Conservation (phyloP, 176 grass and related monocot species). For the Phoenix roebelenii region DNA sequence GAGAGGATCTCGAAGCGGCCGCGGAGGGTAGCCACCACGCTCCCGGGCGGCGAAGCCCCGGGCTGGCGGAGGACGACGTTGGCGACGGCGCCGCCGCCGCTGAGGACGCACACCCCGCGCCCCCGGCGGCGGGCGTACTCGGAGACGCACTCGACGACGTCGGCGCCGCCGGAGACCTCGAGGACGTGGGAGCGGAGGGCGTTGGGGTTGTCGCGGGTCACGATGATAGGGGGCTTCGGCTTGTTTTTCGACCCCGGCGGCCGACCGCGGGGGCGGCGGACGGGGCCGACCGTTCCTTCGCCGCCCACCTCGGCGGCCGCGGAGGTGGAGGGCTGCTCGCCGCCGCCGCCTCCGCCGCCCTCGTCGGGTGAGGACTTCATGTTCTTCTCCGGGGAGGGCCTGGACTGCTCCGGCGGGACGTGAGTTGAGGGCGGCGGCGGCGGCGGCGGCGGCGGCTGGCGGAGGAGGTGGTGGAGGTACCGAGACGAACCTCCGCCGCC, state of each 20-base stretch:
- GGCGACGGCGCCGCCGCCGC: constrained; percentile 63
- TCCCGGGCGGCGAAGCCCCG: constrained; percentile 63
- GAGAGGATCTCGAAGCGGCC: constrained; percentile 95
- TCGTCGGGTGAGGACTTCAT: constrained; percentile 34
- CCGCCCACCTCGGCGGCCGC: constrained; percentile 32
- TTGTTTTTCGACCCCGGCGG: constrained; percentile 88
- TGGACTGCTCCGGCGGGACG: constrained; percentile 52
- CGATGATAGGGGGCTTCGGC: constrained; percentile 84
- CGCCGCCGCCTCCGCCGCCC: not conserved
- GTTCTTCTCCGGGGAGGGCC: constrained; percentile 7
- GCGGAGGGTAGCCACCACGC: constrained; percentile 78
- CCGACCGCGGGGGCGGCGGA: constrained; percentile 69
- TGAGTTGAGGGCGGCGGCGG: constrained; percentile 48
- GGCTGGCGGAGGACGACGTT: constrained; percentile 80
- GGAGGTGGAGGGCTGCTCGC: constrained; percentile 70
- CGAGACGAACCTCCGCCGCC: constrained; percentile 11
- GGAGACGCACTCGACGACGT: constrained; percentile 78
- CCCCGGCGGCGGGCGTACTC: constrained; percentile 83
- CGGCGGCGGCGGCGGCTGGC: constrained; percentile 36
- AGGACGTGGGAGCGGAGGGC: constrained; percentile 90
- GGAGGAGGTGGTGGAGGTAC: constrained; percentile 25
- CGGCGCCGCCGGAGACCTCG: constrained; percentile 61
- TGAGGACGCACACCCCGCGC: constrained; percentile 84
- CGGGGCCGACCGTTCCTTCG: constrained; percentile 37
- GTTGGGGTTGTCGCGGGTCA: constrained; percentile 91